Conservation (phyloP, 2,329 filamentous ascomycete genomes). For the Talaromyces sp. region DNA sequence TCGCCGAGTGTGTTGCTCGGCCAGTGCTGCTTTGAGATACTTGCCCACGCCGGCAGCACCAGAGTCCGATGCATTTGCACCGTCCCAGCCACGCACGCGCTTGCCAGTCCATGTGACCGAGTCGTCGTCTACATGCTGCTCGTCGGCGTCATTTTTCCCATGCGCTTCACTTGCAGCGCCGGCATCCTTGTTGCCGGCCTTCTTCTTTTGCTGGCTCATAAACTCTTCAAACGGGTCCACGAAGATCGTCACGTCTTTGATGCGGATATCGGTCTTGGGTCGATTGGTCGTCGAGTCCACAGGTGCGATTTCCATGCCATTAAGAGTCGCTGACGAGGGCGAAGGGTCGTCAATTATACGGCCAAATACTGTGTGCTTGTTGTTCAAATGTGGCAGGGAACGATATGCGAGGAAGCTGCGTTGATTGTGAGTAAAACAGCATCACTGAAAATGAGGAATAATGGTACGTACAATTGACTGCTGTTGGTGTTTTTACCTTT, state of each 20-base stretch:
- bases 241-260: constrained; percentile 78
- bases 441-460: neutral
- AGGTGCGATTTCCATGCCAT: constrained; percentile 69
- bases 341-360: constrained; percentile 66
- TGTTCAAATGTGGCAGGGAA: constrained; percentile 75
- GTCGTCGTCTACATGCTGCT: constrained; percentile 57
- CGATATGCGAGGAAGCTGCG: constrained; percentile 79
- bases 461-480: constrained; percentile 62
- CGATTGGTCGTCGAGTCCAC: constrained; percentile 68
- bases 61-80: constrained; percentile 22
- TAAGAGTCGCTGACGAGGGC: constrained; percentile 48
- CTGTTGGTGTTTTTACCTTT: constrained; percentile 98
- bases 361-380: constrained; percentile 96
- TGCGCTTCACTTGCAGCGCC: constrained; percentile 14
- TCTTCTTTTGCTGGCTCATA: constrained; percentile 64
- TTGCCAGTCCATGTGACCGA: constrained; percentile 95
- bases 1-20: constrained; percentile 22
- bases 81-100: constrained; percentile 66
- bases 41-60: constrained; percentile 52
- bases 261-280: constrained; percentile 71
- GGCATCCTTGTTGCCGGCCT: constrained; percentile 33
- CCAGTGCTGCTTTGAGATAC: constrained; percentile 65
- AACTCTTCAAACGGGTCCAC: constrained; percentile 96
- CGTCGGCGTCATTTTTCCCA: constrained; percentile 16
- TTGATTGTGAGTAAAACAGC: neutral